Base-by-base conservation (phyloP, 345 rosid species). In the Populus nigra region DNA sequence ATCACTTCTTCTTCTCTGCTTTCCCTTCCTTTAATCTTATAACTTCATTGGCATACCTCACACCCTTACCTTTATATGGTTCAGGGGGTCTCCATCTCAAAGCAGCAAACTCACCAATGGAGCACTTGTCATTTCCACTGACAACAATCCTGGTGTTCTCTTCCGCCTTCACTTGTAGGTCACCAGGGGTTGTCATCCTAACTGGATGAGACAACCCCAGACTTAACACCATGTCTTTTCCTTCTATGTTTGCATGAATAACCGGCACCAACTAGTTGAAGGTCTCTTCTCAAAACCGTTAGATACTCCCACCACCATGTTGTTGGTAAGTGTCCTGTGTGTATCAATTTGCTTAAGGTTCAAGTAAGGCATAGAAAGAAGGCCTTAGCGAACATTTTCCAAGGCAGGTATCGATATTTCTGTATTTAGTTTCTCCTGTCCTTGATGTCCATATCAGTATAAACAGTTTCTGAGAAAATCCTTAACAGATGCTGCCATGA, bases 251-350 rank as follows among this genome's bases (percentile, higher is more conserved):
- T 8, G 94, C 99, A 82, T 97, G 96, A 78, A 78, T 93, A 96
- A 65, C 99, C 99, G 5, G 92, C 99, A 33, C 99, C 99, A 18
- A 93, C 73, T 82, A 96, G 81, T 73, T 88, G 90, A 45, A 93
- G 98, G 98, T 70, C 87, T 93, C 79, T 96, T 96, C 83, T 96
- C 97, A n/a, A 96, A 96, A n/a, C 95, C 98, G 79, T 91, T 93
- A 1, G 98, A 96, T 36, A 96, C 98, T 84, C 99, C 98, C 49
- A 92, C 97, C 27, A 93, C 85, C 94, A 96, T 90, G 91, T 96
- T 96, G 90, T 92, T 90, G 0, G 98, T 96, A 36, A 96, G 93
- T 36, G 99, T 93, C 93, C 97, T 96, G 79, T 20, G 39, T 16
- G 33, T 23, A 63, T 35, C 43, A 41, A 66, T 18, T 76, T 41